Evolutionary conservation across 2,329 filamentous ascomycete genomes (phyloP).

Genomic region (Fusarium setosum): DNA sequence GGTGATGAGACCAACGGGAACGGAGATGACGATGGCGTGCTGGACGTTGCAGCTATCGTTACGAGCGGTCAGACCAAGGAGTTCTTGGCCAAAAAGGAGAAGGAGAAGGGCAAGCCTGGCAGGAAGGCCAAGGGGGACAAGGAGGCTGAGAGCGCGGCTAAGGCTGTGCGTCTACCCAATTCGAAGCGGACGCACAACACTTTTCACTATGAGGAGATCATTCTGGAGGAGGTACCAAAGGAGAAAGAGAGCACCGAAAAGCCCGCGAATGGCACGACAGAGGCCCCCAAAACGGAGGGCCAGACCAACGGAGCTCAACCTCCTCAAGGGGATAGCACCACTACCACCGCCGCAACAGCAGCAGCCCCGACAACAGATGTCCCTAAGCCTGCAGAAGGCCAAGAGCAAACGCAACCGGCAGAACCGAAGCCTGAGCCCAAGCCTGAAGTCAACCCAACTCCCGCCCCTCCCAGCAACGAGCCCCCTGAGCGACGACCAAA

Average conservation of each 20-base stretch:
- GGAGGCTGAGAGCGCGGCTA: slow-evolving; percentile 66
- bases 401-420: slow-evolving; percentile 33
- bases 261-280: slow-evolving; percentile 31
- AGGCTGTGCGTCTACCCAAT: slow-evolving; percentile 74
- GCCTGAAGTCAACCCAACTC: slow-evolving; percentile 27
- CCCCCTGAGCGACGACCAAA: slow-evolving; percentile 62
- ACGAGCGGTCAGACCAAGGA: slow-evolving; percentile 84
- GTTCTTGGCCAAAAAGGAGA: slow-evolving; percentile 85
- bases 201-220: slow-evolving; percentile 79
- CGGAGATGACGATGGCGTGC: slow-evolving; percentile 75
- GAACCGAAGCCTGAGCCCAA: slow-evolving; percentile 38
- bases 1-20: slow-evolving; percentile 55
- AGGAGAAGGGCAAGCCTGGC: slow-evolving; percentile 75
- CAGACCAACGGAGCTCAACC: slow-evolving; percentile 28
- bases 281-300: slow-evolving; percentile 21
- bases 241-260: slow-evolving; percentile 41
- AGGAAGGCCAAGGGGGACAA: slow-evolving; percentile 62
- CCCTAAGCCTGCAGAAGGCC: slow-evolving; percentile 39
- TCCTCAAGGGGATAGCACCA: slow-evolving; percentile 11
- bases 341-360: slow-evolving; percentile 3
- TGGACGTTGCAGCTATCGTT: slow-evolving; percentile 88
- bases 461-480: slow-evolving; percentile 33
- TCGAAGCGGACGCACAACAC: slow-evolving; percentile 75
- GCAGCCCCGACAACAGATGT: slow-evolving; percentile 42
- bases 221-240: slow-evolving; percentile 63